A percentile compares a stretch with the other conserved stretches of the same genome.
phyloP scores from a whole-genome alignment of 1,139 yeast species.

The Pneumocystis oryctolagi region DNA sequence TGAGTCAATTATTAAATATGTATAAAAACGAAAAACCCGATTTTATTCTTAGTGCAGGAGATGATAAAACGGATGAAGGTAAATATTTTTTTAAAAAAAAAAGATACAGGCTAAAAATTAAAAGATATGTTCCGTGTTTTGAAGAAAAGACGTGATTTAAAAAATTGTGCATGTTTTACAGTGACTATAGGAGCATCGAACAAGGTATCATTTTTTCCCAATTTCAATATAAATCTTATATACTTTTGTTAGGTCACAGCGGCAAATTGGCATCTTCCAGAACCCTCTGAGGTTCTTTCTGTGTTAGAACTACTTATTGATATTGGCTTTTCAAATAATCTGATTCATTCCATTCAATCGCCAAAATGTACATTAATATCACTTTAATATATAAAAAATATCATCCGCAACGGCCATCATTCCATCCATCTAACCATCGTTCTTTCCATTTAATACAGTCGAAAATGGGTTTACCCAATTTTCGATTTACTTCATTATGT shows the following conservation, averaged over 20 bases:
- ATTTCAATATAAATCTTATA: background rate
- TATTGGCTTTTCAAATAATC: background rate
- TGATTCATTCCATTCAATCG: background rate
- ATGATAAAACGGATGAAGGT: constrained; percentile 93
- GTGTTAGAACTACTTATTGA: background rate
- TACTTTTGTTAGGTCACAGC: background rate
- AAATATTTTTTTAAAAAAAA: background rate
- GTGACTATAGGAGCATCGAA: background rate
- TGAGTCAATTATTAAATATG: constrained; percentile 45
- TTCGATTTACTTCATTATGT: constrained; percentile 75
- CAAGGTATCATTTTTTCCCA: background rate
- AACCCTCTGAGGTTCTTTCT: background rate
- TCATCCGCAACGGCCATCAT: constrained; percentile 16
- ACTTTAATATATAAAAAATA: background rate
- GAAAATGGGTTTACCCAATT: constrained; percentile 70
- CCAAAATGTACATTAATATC: background rate
- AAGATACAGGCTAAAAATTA: background rate
- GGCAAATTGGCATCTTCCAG: background rate
- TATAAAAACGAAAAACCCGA: constrained; percentile 46
- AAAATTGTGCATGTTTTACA: background rate
- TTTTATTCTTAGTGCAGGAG: constrained; percentile 81
- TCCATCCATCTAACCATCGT: constrained; percentile 44
- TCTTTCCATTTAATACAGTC: constrained; percentile 83
- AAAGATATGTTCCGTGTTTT: background rate
- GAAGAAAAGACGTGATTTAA: background rate